phyloP scores from a whole-genome alignment of 2,329 filamentous ascomycete species.

The Arthroderma sp. region DNA sequence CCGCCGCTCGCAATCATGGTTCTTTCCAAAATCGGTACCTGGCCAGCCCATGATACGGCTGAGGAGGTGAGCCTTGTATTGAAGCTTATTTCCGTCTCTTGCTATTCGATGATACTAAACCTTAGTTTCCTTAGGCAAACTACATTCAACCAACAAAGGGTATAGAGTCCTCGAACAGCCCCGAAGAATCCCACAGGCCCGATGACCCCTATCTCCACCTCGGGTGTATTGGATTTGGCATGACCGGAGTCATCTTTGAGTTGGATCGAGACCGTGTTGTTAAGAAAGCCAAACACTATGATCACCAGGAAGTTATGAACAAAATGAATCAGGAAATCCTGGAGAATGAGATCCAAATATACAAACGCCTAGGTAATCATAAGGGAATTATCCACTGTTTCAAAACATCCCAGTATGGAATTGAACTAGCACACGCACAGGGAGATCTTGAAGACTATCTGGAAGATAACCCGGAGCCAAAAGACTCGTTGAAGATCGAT shows the following conservation, averaged over 20 bases:
- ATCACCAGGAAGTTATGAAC: conserved; percentile 2
- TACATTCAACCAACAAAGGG: background rate
- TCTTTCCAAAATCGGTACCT: no score
- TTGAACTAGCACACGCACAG: conserved; percentile 11
- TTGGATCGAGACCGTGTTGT: conserved; percentile 1
- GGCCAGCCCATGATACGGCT: no score
- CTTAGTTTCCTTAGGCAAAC: no score
- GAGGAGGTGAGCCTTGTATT: no score
- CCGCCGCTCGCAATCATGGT: no score
- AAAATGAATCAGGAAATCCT: conserved; percentile 1
- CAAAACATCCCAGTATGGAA: conserved; percentile 11
- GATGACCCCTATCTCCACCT: no score
- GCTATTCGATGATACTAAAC: no score
- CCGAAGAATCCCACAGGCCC: no score
- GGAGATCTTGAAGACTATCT: conserved; percentile 11
- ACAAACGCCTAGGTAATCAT: conserved; percentile 8
- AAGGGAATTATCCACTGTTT: conserved; percentile 10
- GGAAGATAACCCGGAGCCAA: conserved; percentile 8
- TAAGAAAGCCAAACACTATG: conserved; percentile 3
- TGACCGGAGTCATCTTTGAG: background rate
- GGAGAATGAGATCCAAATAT: conserved; percentile 9
- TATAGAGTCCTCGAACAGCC: conserved; percentile 2
- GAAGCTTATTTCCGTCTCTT: no score
- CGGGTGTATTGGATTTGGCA: background rate
- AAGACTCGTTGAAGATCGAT: conserved; percentile 8